Conservation (phyloP, 2,329 filamentous ascomycete species). For the Fusarium sp. region DNA sequence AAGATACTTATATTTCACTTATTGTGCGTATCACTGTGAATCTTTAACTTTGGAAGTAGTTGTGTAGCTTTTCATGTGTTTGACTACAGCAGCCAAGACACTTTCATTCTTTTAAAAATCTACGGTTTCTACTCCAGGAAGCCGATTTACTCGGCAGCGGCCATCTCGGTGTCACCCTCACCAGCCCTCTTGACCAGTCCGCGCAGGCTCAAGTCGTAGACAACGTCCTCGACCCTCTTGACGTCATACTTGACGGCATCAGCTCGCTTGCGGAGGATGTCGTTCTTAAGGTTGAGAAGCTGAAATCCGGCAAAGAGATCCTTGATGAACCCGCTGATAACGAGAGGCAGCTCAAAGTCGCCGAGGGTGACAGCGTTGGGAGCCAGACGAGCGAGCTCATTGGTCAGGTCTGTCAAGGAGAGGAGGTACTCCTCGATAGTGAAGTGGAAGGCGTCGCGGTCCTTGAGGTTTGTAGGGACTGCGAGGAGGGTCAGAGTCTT, state of each 20-base stretch:
- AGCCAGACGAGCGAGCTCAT: constrained; percentile 91
- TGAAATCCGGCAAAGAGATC: constrained; percentile 97
- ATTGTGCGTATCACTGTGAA: neutral
- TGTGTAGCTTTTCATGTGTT: neutral
- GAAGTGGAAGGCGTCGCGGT: constrained; percentile 91
- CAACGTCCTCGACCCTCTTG: constrained; percentile 98
- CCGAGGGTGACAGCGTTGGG: constrained; percentile 93
- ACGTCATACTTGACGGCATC: constrained; percentile 98
- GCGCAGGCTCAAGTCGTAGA: constrained; percentile 92
- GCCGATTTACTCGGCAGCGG: constrained; percentile 49
- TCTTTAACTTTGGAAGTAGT: neutral
- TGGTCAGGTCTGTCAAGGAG: constrained; percentile 86
- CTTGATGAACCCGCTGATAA: constrained; percentile 94
- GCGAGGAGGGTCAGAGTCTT: constrained; percentile 4
- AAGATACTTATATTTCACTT: constrained; percentile 23
- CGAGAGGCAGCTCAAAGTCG: constrained; percentile 86
- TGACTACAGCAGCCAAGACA: neutral
- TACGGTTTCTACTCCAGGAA: neutral
- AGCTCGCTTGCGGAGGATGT: constrained; percentile 86
- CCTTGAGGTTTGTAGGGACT: constrained; percentile 94
- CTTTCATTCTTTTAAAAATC: constrained; percentile 1
- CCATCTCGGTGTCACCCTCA: constrained; percentile 57
- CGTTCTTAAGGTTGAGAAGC: constrained; percentile 97
- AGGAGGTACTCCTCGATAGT: constrained; percentile 98
- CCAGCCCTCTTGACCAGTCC: constrained; percentile 77